A percentile compares a stretch with the other conserved stretches of the same genome.
phyloP scores from a whole-genome alignment of 169 alveolate species.

The Plasmodium adleri region DNA sequence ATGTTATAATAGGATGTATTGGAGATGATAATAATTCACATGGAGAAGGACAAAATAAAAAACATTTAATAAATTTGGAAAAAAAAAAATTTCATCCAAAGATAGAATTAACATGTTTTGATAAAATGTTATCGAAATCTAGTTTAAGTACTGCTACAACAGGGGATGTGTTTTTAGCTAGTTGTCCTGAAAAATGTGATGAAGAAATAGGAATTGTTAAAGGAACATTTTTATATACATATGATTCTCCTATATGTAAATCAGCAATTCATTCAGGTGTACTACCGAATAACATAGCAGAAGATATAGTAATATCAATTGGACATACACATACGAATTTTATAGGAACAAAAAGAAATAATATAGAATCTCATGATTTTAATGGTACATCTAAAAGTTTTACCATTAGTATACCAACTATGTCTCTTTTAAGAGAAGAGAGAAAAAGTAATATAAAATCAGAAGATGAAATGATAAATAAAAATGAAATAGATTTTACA shows the following conservation, averaged over 20 bases:
- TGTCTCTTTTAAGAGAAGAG: conserved; percentile 41
- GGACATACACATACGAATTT: conserved; percentile 42
- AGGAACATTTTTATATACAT: conserved; percentile 91
- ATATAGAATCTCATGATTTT: conserved; percentile 63
- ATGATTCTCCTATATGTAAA: conserved; percentile 92
- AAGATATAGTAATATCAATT: conserved; percentile 77
- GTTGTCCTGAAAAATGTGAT: conserved; percentile 76
- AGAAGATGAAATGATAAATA: conserved; percentile 28
- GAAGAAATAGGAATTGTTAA: conserved; percentile 78
- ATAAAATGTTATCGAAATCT: conserved; percentile 79
- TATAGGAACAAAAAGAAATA: conserved; percentile 61
- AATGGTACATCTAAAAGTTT: conserved; percentile 48
- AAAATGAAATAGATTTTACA: conserved; percentile 10
- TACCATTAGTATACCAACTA: conserved; percentile 63
- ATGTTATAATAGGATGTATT: conserved; percentile 82
- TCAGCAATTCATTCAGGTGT: conserved; percentile 94
- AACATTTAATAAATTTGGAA: conserved; percentile 77
- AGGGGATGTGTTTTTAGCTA: conserved; percentile 76
- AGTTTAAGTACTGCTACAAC: conserved; percentile 78
- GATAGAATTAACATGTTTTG: conserved; percentile 84
- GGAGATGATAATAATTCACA: conserved; percentile 65
- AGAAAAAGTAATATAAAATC: conserved; percentile 46
- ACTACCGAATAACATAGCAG: conserved; percentile 82
- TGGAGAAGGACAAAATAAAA: not conserved
- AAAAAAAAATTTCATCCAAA: conserved; percentile 78